Base-by-base conservation (phyloP, 345 rosid species). In the Salix suchowensis region DNA sequence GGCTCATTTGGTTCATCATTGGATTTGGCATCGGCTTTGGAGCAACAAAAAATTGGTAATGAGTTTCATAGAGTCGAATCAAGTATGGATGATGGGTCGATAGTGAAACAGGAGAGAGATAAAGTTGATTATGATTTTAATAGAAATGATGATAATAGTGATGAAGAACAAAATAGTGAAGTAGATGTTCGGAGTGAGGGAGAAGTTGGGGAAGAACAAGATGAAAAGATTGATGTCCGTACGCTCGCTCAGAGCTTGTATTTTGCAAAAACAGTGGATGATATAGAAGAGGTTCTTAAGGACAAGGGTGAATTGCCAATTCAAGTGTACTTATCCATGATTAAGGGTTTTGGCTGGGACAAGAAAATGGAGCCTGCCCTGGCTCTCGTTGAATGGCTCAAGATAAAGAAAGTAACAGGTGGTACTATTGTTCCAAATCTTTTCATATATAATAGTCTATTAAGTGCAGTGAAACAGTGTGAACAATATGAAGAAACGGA, bases 301-400 rank as follows among this genome's bases (percentile, higher is more conserved):
- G 94, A 81, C 73, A 87, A 74, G 72, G 90, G 84, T 68, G 90
- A 82, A 36, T 76, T 93, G 78, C 96, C 98, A 50, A 88, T 87
- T 44, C 88, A 86, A 79, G 96, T 91, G 8, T 88, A 82, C 79
- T 86, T 88, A 21, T 82, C 90, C 72, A 85, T 93, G 88, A 91
- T 96, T 55, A 89, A 79, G 74, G 90, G 89, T 67, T 87, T 91
- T 55, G 99, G 97, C 21, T 87, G 86, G 81, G 94, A 89, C 65
- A 90, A 86, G 79, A 77, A 74, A 78, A 68, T 92, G 77, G 81
- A 84, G 40, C 85, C 90, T 76, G 94, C 98, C 2, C 50, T 91
- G 72, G 94, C 97, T 2, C 86, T 96, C 66, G 89, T 93, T 71
- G 88, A 86, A 71, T 96, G 98, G 97, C 94, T 96, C 65, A 89